Conservation (phyloP, 1,139 yeast species). For the Saccharomyces hybrid region DNA sequence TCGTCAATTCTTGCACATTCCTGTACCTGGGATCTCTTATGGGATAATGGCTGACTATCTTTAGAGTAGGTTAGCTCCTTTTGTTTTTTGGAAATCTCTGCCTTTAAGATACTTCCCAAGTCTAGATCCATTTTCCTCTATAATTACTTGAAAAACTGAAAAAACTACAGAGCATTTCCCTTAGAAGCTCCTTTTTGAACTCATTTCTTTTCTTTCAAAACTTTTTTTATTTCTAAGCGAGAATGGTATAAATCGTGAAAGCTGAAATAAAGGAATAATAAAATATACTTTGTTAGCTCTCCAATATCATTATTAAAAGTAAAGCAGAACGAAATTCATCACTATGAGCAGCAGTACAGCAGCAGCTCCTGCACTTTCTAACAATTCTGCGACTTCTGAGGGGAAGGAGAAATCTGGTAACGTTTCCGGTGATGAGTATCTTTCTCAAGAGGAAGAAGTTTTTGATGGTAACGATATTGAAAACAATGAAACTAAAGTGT, state of each 20-base stretch:
- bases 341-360: neutral
- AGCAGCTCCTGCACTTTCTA: conserved; percentile 1
- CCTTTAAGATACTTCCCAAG: conserved; percentile 30
- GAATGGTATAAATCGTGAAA: neutral
- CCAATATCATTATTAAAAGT: neutral
- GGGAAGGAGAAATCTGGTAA: conserved; percentile 2
- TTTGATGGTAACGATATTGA: conserved; percentile 38
- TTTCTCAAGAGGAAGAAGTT: conserved; percentile 37
- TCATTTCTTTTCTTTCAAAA: neutral
- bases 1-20: neutral
- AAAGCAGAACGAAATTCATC: neutral
- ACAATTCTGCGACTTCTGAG: neutral
- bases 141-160: neutral
- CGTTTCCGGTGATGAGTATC: conserved; percentile 34
- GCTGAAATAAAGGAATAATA: neutral
- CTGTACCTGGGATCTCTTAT: conserved; percentile 4
- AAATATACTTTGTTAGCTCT: neutral
- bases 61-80: conserved; percentile 9
- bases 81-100: conserved; percentile 35
- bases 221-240: neutral
- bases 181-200: neutral
- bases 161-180: neutral
- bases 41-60: conserved; percentile 1
- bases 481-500: conserved; percentile 31
- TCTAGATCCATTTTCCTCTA: conserved; percentile 27